Evolutionary conservation across 495 filamentous ascomycete genomes (phyloP).

Genomic region (Neurospora sp.): DNA sequence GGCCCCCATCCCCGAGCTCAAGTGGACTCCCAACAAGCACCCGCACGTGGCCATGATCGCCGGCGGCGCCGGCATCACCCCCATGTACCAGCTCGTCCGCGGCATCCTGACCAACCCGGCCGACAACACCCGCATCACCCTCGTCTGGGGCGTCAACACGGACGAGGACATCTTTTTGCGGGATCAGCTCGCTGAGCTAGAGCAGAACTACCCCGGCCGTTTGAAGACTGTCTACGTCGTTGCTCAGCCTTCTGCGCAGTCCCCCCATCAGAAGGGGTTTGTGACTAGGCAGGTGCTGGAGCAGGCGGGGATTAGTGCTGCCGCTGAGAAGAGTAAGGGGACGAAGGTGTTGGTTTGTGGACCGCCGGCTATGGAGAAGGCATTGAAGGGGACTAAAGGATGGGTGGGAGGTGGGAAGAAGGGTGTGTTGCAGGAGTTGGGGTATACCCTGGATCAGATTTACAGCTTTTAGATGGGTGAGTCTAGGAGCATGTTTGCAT

Average conservation of each 20-base stretch:
- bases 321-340: slow-evolving; percentile 14
- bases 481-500: not conserved
- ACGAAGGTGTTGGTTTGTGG: slow-evolving; percentile 59
- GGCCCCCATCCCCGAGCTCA: slow-evolving; percentile 37
- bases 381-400: slow-evolving; percentile 37
- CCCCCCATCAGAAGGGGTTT: slow-evolving; percentile 40
- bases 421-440: slow-evolving; percentile 42
- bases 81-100: slow-evolving; percentile 50
- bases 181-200: slow-evolving; percentile 43
- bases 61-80: slow-evolving; percentile 55
- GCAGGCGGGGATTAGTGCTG: slow-evolving; percentile 27
- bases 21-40: slow-evolving; percentile 47
- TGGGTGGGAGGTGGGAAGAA: slow-evolving; percentile 6
- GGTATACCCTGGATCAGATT: slow-evolving; percentile 45
- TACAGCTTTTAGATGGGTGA: slow-evolving; percentile 41
- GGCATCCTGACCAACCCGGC: slow-evolving; percentile 52
- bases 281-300: slow-evolving; percentile 47
- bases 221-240: slow-evolving; percentile 54
- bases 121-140: slow-evolving; percentile 51
- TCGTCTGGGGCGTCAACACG: slow-evolving; percentile 56
- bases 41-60: slow-evolving; percentile 48
- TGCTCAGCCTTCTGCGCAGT: slow-evolving; percentile 32
- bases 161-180: slow-evolving; percentile 51
- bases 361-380: slow-evolving; percentile 50
- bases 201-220: slow-evolving; percentile 42